Evolutionary conservation across 192 early-diverging fungal genomes (phyloP), one percentile per base, ranked within the genome.

Genomic region (Coemansia sp.): DNA sequence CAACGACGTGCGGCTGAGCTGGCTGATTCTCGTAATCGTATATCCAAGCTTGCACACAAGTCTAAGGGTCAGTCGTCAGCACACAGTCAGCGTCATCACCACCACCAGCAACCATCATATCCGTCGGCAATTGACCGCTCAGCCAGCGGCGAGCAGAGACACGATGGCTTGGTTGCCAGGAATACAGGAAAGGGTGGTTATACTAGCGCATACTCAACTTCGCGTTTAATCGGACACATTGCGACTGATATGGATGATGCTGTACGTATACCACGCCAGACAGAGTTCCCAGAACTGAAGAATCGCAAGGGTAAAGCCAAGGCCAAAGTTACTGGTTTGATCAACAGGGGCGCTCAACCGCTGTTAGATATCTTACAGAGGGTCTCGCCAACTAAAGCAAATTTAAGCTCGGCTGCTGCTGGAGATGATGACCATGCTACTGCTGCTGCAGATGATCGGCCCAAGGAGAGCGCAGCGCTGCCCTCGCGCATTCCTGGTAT

Each of bases 401-500:
- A 44, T 44, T 44, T 14, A 31, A 19, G 28, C 30, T 56, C 28
- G 26, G 8, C 8, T 57, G 10, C 8, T 2, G 19, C 19, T 25
- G 30, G 28, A 16, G 18, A 57, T 31, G 23, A 19, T 58, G 30
- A 16, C 14, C 9, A 16, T 24, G 18, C 26, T 32, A 8, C 26
- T 32, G 48, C 30, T 22, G 8, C 23, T 23, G 8, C 67, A 25
- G 62, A 60, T 5, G 41, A 67, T 18, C 30, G 16, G 31, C 18
- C 49, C 6, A 62, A 44, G n/a, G 51, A 66, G 32, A 52, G 26
- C 23, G 41, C 50, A 9, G 59, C 32, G 14, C 51, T 51, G 5
- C 78, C 78, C 34, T 66, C 78, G 27, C 78, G 78, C 3, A 81
- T 81, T 38, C 78, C 78, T 14, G 71, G 58, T 8, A 67, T 67